Percentiles rank a stretch among this genome's conserved stretches.
phyloP scores from a whole-genome alignment of 176 grass and related monocot genomes.

The Tuctoria greenei region DNA sequence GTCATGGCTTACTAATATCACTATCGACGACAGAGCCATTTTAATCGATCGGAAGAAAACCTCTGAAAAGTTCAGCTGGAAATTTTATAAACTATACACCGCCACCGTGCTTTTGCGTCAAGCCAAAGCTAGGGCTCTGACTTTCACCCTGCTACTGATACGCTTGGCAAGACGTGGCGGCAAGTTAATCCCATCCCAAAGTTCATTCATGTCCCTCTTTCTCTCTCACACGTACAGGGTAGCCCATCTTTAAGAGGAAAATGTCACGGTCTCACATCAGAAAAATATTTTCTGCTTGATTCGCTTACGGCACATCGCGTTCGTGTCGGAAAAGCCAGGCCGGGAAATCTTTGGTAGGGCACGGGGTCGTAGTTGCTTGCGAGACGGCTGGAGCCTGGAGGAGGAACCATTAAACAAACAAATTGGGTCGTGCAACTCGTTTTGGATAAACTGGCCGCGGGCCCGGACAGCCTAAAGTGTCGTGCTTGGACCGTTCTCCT shows the following conservation, averaged over 20 bases:
- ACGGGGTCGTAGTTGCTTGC: background rate
- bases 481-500: background rate
- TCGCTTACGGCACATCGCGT: constrained; percentile 21
- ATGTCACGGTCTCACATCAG: constrained; percentile 11
- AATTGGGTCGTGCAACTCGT: constrained; percentile 14
- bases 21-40: background rate
- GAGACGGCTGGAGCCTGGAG: background rate
- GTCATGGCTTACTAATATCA: background rate
- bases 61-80: background rate
- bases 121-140: constrained; percentile 13
- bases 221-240: too few species aligned
- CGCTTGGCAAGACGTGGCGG: background rate
- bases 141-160: background rate
- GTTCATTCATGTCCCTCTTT: too few species aligned
- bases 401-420: constrained; percentile 10
- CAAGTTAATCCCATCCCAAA: constrained; percentile 7
- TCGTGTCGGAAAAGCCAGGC: background rate
- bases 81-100: background rate
- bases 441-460: constrained; percentile 20
- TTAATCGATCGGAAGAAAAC: background rate
- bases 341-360: constrained; percentile 13
- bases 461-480: background rate
- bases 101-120: background rate
- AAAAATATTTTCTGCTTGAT: constrained; percentile 7
- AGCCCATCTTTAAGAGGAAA: too few species aligned